Conservation (phyloP, 2,329 filamentous ascomycete genomes). For the Neocatenulostroma microsporum region DNA sequence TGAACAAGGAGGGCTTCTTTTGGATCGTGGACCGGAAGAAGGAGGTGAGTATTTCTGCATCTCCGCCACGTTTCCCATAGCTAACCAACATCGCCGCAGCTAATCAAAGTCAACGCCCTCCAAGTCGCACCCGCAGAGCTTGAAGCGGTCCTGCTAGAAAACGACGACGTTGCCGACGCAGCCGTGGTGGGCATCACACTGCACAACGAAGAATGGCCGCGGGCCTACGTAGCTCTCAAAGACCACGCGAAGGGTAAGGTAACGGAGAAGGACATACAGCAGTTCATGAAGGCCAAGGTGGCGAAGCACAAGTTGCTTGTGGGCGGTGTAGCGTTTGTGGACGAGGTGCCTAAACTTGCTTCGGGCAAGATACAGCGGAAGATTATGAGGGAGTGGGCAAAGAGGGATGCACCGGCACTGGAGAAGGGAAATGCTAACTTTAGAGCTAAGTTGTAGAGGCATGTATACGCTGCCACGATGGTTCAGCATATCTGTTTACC, state of each 20-base stretch:
- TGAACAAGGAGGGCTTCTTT: slow-evolving; percentile 25
- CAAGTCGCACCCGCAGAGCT: slow-evolving; percentile 27
- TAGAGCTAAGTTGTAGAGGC: slow-evolving; percentile 16
- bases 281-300: slow-evolving; percentile 31
- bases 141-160: slow-evolving; percentile 40
- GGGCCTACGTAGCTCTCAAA: slow-evolving; percentile 47
- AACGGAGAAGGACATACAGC: slow-evolving; percentile 29
- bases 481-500: too few relatives aligned
- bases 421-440: slow-evolving; percentile 7
- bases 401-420: slow-evolving; percentile 41
- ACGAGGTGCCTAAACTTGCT: slow-evolving; percentile 50
- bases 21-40: slow-evolving; percentile 34
- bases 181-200: slow-evolving; percentile 49
- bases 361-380: slow-evolving; percentile 54
- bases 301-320: slow-evolving; percentile 36
- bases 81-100: slow-evolving; percentile 15
- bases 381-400: slow-evolving; percentile 50
- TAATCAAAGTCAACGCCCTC: slow-evolving; percentile 38
- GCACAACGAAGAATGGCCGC: slow-evolving; percentile 44
- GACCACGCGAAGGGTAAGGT: slow-evolving; percentile 35
- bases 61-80: background rate
- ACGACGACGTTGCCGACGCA: slow-evolving; percentile 47
- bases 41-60: slow-evolving; percentile 11
- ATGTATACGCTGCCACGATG: too few relatives aligned
- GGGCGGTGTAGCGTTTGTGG: slow-evolving; percentile 43